These are phyloP conservation scores for Hypomontagnella monticulosa DNA, from an alignment of 495 filamentous ascomycete species.

Conservation along the genomic window DNA sequence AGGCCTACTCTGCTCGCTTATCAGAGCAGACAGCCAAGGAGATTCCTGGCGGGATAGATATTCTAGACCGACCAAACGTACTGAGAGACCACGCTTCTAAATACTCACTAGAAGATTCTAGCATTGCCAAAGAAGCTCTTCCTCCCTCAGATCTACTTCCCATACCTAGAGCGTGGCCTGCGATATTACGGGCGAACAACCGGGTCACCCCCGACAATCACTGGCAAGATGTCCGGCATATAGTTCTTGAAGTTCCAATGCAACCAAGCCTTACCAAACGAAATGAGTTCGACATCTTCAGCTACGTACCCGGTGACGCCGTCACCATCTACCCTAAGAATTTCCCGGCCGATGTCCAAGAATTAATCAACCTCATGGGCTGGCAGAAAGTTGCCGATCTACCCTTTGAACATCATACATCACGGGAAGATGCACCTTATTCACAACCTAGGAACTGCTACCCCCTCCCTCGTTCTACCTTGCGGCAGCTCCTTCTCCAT, in stretches of 20 bases:
- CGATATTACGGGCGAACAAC: constrained; percentile 64
- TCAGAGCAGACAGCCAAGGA: constrained; percentile 37
- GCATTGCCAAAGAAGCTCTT: constrained; percentile 7
- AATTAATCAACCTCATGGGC: constrained; percentile 76
- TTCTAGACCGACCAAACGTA: constrained; percentile 47
- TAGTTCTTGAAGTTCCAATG: constrained; percentile 65
- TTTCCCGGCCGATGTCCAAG: constrained; percentile 76
- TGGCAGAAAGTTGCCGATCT: constrained; percentile 78
- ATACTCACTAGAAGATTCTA: constrained; percentile 41
- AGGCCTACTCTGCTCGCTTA: constrained; percentile 27
- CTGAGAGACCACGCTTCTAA: constrained; percentile 48
- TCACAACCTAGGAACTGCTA: constrained; percentile 37
- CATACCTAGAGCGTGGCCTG: constrained; percentile 60
- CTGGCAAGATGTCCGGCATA: constrained; percentile 92
- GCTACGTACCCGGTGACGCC: constrained; percentile 74
- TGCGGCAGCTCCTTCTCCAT: constrained; percentile 79
- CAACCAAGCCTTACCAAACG: constrained; percentile 4
- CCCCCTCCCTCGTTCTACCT: constrained; percentile 63
- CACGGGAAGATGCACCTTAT: constrained; percentile 41
- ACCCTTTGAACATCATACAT: constrained; percentile 56
- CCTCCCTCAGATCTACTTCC: constrained; percentile 62
- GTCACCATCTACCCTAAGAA: constrained; percentile 88
- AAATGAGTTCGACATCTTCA: constrained; percentile 45
- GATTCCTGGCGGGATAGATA: constrained; percentile 34
- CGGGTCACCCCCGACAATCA: constrained; percentile 78